Percentiles rank a stretch among this genome's conserved stretches.
These are phyloP conservation scores for Ophiobolus disseminans DNA, from an alignment of 2,329 filamentous ascomycete genomes.

Conservation along the genomic window DNA sequence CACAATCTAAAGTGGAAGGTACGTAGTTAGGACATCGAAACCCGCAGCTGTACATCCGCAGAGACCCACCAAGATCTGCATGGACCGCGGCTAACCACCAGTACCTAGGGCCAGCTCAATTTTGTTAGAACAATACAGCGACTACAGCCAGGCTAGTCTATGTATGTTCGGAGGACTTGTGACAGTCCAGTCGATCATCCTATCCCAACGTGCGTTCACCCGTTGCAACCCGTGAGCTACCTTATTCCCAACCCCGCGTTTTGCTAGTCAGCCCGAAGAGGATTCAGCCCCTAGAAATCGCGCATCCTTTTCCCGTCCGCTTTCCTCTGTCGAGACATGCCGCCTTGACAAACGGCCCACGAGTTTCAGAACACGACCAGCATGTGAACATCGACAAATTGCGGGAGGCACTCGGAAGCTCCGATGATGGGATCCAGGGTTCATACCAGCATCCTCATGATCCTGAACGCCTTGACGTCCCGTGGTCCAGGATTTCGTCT, in stretches of 20 bases:
- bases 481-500: constrained; percentile 6
- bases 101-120: too few species aligned
- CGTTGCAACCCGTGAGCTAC: constrained; percentile 1
- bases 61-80: too few species aligned
- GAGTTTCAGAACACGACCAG: constrained; percentile 12
- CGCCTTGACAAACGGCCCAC: constrained; percentile 6
- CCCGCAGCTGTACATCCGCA: too few species aligned
- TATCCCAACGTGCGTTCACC: constrained; percentile 4
- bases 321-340: constrained; percentile 13
- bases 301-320: constrained; percentile 6
- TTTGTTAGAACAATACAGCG: too few species aligned
- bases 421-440: constrained; percentile 11
- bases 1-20: too few species aligned
- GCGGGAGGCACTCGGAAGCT: constrained; percentile 9
- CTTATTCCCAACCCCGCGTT: constrained; percentile 22
- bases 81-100: too few species aligned
- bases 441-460: background rate
- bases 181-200: background rate
- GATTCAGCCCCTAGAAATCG: constrained; percentile 4
- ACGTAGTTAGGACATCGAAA: too few species aligned
- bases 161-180: too few species aligned
- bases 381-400: constrained; percentile 9
- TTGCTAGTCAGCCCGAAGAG: constrained; percentile 10
- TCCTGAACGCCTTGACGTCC: constrained; percentile 3
- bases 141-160: too few species aligned